Conservation (phyloP, 2,329 filamentous ascomycete species). For the Aspergillus luchuensis region DNA sequence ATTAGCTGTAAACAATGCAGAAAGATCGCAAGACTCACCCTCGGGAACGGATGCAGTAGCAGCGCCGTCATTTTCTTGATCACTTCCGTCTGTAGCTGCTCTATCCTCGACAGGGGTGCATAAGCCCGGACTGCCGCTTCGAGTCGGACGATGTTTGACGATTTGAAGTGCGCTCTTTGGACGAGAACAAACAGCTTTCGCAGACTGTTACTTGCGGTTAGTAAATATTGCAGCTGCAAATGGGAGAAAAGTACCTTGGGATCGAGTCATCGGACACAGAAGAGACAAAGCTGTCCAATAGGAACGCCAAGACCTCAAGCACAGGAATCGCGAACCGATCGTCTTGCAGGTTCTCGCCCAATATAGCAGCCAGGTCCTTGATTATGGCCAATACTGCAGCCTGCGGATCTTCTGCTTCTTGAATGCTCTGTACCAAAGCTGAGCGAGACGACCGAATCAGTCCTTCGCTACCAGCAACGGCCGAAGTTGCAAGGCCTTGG, state of each 20-base stretch:
- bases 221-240: not conserved
- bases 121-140: conserved; percentile 81
- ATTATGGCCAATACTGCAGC: conserved; percentile 51
- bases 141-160: conserved; percentile 77
- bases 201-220: conserved; percentile 40
- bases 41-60: conserved; percentile 79
- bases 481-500: conserved; percentile 48
- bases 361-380: conserved; percentile 56
- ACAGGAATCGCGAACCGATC: conserved; percentile 75
- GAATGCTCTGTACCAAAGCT: conserved; percentile 43
- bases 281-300: conserved; percentile 64
- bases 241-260: conserved; percentile 31
- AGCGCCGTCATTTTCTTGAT: conserved; percentile 70
- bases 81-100: conserved; percentile 57
- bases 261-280: conserved; percentile 49
- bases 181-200: conserved; percentile 67
- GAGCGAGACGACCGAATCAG: conserved; percentile 46
- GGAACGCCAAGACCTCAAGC: conserved; percentile 74
- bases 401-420: conserved; percentile 31
- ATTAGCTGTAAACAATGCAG: conserved; percentile 5
- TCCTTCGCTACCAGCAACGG: conserved; percentile 48
- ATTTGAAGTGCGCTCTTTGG: conserved; percentile 81
- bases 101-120: conserved; percentile 63
- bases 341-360: conserved; percentile 56
- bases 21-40: conserved; percentile 53